Evolutionary conservation across 2,329 filamentous ascomycete species (phyloP).

Genomic region (Venturia carpophila): DNA sequence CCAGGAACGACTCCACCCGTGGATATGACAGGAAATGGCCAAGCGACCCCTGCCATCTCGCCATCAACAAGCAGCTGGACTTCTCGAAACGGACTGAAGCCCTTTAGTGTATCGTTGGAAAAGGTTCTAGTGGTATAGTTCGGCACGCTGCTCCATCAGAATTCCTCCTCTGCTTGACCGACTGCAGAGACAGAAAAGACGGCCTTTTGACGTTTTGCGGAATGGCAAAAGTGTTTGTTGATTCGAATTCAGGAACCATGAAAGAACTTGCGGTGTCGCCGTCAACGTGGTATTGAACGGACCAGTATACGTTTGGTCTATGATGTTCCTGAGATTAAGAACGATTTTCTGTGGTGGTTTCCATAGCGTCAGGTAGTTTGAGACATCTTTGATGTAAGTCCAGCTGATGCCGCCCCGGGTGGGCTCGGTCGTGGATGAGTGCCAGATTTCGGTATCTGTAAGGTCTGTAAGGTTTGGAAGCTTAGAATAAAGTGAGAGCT

Average conservation of each 20-base stretch:
- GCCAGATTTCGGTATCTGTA: conserved; percentile 70
- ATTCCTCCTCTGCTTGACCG: conserved; percentile 70
- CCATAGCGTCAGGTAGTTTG: conserved; percentile 61
- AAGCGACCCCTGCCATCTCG: conserved; percentile 62
- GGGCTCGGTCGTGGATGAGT: conserved; percentile 76
- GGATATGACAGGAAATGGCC: conserved; percentile 80
- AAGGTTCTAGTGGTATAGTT: conserved; percentile 47
- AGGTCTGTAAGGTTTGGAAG: conserved; percentile 55
- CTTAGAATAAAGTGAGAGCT: conserved; percentile 42
- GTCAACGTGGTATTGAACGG: conserved; percentile 66
- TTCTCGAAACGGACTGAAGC: conserved; percentile 68
- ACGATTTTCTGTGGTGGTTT: conserved; percentile 63
- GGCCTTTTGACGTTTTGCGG: conserved; percentile 63
- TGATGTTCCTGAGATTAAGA: conserved; percentile 69
- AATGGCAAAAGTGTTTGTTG: conserved; percentile 47
- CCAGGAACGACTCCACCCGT: conserved; percentile 67
- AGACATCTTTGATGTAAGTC: conserved; percentile 75
- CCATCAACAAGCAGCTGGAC: conserved; percentile 70
- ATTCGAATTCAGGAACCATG: conserved; percentile 47
- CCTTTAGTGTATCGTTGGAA: conserved; percentile 52
- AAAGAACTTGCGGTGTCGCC: conserved; percentile 62
- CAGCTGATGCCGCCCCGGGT: conserved; percentile 62
- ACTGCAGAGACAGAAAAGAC: conserved; percentile 68
- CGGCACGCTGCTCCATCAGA: conserved; percentile 76
- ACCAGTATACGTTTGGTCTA: conserved; percentile 64